Percentiles rank a stretch among this genome's conserved stretches.
These are phyloP conservation scores for Scleromitrula shiraiana DNA, from an alignment of 2,329 filamentous ascomycete genomes.

Conservation along the genomic window DNA sequence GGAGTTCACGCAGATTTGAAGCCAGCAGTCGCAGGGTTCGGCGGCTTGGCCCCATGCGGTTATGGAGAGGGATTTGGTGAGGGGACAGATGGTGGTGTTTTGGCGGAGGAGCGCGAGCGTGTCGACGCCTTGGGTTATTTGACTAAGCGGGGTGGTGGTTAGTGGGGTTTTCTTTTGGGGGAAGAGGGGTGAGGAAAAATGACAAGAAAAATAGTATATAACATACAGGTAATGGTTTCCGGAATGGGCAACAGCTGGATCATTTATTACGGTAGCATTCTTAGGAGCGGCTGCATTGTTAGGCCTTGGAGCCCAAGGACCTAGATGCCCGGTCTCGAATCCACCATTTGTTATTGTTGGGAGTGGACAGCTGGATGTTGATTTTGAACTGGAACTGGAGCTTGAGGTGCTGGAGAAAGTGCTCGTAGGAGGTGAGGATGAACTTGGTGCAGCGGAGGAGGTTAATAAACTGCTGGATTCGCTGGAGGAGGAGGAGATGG, in stretches of 20 bases:
- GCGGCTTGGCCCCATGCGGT: slow-evolving; percentile 3
- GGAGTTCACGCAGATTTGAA: slow-evolving; percentile 7
- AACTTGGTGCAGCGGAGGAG: neutral
- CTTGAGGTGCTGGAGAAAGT: neutral
- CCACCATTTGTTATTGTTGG: slow-evolving; percentile 7
- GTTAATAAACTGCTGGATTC: neutral
- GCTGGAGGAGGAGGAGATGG: neutral
- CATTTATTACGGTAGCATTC: slow-evolving; percentile 1
- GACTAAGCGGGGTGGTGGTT: neutral
- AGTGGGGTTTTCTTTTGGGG: neutral
- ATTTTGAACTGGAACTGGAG: slow-evolving; percentile 1
- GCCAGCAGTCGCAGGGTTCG: slow-evolving; percentile 1
- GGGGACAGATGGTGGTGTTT: slow-evolving; percentile 4
- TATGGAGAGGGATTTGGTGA: neutral
- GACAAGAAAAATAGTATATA: neutral
- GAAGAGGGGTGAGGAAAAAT: neutral
- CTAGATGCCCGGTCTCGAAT: neutral
- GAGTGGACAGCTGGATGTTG: neutral
- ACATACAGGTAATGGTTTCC: slow-evolving; percentile 4
- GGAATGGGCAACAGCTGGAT: neutral
- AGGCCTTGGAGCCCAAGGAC: slow-evolving; percentile 2
- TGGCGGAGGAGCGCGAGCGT: slow-evolving; percentile 1
- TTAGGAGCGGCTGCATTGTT: neutral
- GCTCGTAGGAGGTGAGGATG: neutral
- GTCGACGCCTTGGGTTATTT: slow-evolving; percentile 4